Conservation (phyloP, 2,329 filamentous ascomycete species). For the Fusarium torreyae region DNA sequence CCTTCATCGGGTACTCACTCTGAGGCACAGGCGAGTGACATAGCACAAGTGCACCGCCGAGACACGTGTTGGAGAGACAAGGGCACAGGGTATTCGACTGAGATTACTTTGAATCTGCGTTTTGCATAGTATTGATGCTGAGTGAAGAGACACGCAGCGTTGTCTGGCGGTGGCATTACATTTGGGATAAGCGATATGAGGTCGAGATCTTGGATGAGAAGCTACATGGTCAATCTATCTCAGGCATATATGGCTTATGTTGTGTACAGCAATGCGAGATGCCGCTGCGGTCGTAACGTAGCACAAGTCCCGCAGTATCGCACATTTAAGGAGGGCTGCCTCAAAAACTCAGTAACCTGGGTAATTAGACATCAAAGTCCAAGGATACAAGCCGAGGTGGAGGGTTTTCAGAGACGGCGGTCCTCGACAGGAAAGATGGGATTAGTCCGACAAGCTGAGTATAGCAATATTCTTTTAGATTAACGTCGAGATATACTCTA, state of each 20-base stretch:
- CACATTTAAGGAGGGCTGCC: constrained; percentile 19
- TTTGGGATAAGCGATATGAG: background rate
- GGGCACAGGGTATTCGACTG: constrained; percentile 25
- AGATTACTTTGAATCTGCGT: constrained; percentile 16
- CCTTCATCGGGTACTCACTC: constrained; percentile 38
- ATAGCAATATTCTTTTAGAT: background rate
- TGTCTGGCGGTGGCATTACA: constrained; percentile 1
- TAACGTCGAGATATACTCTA: too few species aligned
- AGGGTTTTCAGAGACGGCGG: background rate
- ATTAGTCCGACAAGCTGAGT: background rate
- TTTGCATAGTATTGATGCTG: constrained; percentile 13
- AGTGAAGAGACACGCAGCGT: constrained; percentile 12
- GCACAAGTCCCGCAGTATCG: constrained; percentile 28
- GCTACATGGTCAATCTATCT: constrained; percentile 32
- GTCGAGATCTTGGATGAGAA: background rate
- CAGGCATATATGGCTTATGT: constrained; percentile 28
- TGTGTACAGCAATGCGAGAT: constrained; percentile 44
- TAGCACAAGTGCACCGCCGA: constrained; percentile 25
- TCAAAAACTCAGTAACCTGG: constrained; percentile 6
- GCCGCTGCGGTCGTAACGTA: constrained; percentile 44
- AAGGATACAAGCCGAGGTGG: background rate
- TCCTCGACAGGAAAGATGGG: background rate
- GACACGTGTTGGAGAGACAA: constrained; percentile 43
- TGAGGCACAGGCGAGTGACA: constrained; percentile 37
- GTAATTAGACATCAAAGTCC: constrained; percentile 16